Percentiles rank a stretch among this genome's conserved stretches.
Evolutionary conservation across 345 rosid genomes (phyloP).

Genomic region (Combretum micranthum): DNA sequence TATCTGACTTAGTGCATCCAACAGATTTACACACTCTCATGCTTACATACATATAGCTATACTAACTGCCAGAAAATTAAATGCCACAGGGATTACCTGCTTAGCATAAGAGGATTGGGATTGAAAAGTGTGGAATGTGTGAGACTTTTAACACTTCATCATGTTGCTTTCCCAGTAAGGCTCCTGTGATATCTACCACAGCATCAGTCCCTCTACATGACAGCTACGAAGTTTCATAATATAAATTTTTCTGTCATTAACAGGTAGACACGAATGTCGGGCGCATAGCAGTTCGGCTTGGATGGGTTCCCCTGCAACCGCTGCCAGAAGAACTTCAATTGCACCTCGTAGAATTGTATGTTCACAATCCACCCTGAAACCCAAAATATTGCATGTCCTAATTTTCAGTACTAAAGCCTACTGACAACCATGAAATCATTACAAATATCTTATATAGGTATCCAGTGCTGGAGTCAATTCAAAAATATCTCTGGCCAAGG

Average conservation of each 20-base stretch:
- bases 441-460: constrained; percentile 42
- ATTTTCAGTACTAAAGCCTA: too few species aligned
- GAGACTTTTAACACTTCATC: constrained; percentile 83
- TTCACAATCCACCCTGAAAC: constrained; percentile 3
- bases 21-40: not conserved
- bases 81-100: constrained; percentile 67
- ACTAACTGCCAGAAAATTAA: constrained; percentile 9
- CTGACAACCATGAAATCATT: constrained; percentile 8
- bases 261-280: constrained; percentile 99
- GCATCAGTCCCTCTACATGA: not conserved
- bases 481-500: constrained; percentile 95
- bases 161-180: constrained; percentile 91
- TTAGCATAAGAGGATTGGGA: constrained; percentile 79
- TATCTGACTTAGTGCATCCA: not conserved
- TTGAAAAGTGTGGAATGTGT: constrained; percentile 96
- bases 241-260: constrained; percentile 8
- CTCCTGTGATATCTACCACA: constrained; percentile 11
- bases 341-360: constrained; percentile 90
- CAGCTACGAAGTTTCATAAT: not conserved
- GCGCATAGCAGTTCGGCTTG: constrained; percentile 89
- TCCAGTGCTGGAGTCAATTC: constrained; percentile 83
- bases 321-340: constrained; percentile 89
- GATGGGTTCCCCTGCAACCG: constrained; percentile 97
- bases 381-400: too few species aligned
- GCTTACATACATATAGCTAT: not conserved